Percentiles rank a stretch among this genome's conserved stretches.
phyloP scores from a whole-genome alignment of 805 yeast species.

The Ogataea polymorpha region DNA sequence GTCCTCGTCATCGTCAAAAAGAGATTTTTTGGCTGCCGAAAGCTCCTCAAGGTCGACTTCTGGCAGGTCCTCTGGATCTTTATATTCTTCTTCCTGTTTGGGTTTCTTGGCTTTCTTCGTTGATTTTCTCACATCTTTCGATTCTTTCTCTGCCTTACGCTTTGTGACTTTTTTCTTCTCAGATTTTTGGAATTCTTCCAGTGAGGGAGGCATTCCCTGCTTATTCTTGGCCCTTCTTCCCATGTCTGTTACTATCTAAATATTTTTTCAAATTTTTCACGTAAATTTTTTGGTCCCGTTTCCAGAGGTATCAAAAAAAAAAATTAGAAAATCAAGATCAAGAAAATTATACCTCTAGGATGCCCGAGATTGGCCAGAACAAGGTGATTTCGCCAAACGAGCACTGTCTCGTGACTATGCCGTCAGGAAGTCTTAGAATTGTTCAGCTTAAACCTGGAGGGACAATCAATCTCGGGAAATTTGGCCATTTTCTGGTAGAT shows the following conservation, averaged over 20 bases:
- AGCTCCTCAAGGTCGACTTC: slow-evolving; percentile 68
- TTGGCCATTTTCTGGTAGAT: slow-evolving; percentile 78
- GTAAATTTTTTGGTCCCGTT: slow-evolving; percentile 18
- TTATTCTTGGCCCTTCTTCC: slow-evolving; percentile 92
- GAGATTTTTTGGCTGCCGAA: slow-evolving; percentile 64
- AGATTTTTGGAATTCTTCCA: slow-evolving; percentile 69
- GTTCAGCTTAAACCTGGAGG: slow-evolving; percentile 63
- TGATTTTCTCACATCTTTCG: slow-evolving; percentile 33
- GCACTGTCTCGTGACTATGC: slow-evolving; percentile 67
- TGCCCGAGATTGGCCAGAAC: slow-evolving; percentile 1
- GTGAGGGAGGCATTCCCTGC: slow-evolving; percentile 88
- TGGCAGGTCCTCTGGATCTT: slow-evolving; percentile 48
- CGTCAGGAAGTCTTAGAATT: slow-evolving; percentile 76
- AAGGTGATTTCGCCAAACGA: slow-evolving; percentile 35
- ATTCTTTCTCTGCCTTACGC: slow-evolving; percentile 35
- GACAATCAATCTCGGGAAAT: slow-evolving; percentile 77
- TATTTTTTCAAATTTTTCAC: slow-evolving; percentile 14
- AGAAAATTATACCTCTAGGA: slow-evolving; percentile 12
- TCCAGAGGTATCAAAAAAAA: slow-evolving; percentile 8
- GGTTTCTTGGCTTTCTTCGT: slow-evolving; percentile 26
- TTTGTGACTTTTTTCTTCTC: slow-evolving; percentile 40
- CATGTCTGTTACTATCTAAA: slow-evolving; percentile 41
- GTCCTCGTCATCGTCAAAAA: slow-evolving; percentile 64
- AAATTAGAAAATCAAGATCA: not conserved
- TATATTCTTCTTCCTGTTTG: slow-evolving; percentile 31